These are phyloP conservation scores for Akanthomyces dipterigenus DNA, from an alignment of 2,329 filamentous ascomycete species.

Conservation along the genomic window DNA sequence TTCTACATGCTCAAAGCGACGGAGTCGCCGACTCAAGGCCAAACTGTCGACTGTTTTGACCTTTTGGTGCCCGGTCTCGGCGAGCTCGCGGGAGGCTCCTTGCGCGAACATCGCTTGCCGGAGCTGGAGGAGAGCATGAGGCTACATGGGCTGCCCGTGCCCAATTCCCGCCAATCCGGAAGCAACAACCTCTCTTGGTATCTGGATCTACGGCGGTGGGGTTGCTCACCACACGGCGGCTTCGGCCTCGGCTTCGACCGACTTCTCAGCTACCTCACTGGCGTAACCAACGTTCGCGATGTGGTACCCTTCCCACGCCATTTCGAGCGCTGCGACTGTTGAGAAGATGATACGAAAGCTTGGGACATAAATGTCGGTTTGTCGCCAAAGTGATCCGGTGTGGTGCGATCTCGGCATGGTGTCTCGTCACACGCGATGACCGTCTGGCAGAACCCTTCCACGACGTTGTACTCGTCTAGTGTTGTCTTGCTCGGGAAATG, in stretches of 20 bases:
- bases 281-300: conserved; percentile 76
- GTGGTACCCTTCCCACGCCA: conserved; percentile 80
- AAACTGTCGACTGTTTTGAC: conserved; percentile 84
- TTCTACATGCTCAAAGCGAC: conserved; percentile 59
- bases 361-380: background rate
- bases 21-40: conserved; percentile 22
- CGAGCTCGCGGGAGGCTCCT: conserved; percentile 81
- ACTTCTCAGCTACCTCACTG: conserved; percentile 74
- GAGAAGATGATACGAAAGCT: background rate
- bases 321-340: conserved; percentile 57
- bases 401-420: background rate
- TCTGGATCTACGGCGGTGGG: conserved; percentile 78
- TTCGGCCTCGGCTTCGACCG: conserved; percentile 90
- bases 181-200: conserved; percentile 64
- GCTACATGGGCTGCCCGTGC: conserved; percentile 52
- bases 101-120: conserved; percentile 74
- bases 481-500: conserved; percentile 1
- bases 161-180: conserved; percentile 15
- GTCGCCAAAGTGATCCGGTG: background rate
- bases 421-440: background rate
- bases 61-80: conserved; percentile 78
- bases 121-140: conserved; percentile 66
- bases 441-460: background rate
- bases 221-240: conserved; percentile 85
- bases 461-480: conserved; percentile 1